A percentile compares a stretch with the other conserved stretches of the same genome.
phyloP scores from a whole-genome alignment of 371 early-diverging fungal species.

The Mucor mucedo region DNA sequence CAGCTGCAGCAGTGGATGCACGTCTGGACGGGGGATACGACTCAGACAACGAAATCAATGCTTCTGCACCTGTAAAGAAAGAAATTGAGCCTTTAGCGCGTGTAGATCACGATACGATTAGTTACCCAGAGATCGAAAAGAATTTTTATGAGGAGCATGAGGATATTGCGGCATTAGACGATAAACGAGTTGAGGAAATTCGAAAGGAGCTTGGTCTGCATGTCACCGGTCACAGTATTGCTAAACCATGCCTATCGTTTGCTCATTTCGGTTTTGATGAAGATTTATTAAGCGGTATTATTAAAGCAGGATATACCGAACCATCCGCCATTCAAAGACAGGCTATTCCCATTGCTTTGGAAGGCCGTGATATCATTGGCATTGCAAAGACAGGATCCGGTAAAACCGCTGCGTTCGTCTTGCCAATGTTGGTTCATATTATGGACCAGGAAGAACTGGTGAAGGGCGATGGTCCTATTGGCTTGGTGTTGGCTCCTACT shows the following conservation, averaged over 20 bases:
- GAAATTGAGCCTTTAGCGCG: constrained; percentile 73
- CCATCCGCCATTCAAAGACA: constrained; percentile 87
- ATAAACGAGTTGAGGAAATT: constrained; percentile 59
- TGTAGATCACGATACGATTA: constrained; percentile 75
- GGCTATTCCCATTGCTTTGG: constrained; percentile 75
- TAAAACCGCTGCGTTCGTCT: constrained; percentile 76
- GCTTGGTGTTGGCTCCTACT: constrained; percentile 80
- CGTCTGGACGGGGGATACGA: constrained; percentile 40
- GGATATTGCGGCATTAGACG: constrained; percentile 67
- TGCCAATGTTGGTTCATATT: constrained; percentile 89
- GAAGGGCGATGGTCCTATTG: constrained; percentile 77
- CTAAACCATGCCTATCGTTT: constrained; percentile 88
- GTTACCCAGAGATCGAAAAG: constrained; percentile 81
- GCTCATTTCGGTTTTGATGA: constrained; percentile 87
- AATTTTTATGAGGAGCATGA: constrained; percentile 83
- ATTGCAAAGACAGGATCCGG: constrained; percentile 91
- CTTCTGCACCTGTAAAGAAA: constrained; percentile 32
- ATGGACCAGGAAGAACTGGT: constrained; percentile 78
- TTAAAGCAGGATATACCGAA: constrained; percentile 66
- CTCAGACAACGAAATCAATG: constrained; percentile 27
- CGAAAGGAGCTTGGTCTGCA: constrained; percentile 65
- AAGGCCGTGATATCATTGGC: constrained; percentile 85
- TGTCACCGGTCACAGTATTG: constrained; percentile 66
- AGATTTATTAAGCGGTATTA: constrained; percentile 66
- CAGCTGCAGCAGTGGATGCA: constrained; percentile 79